Percentiles rank a stretch among this genome's conserved stretches.
These are phyloP conservation scores for Aspergillus melleus DNA, from an alignment of 2,329 filamentous ascomycete species.

Conservation along the genomic window DNA sequence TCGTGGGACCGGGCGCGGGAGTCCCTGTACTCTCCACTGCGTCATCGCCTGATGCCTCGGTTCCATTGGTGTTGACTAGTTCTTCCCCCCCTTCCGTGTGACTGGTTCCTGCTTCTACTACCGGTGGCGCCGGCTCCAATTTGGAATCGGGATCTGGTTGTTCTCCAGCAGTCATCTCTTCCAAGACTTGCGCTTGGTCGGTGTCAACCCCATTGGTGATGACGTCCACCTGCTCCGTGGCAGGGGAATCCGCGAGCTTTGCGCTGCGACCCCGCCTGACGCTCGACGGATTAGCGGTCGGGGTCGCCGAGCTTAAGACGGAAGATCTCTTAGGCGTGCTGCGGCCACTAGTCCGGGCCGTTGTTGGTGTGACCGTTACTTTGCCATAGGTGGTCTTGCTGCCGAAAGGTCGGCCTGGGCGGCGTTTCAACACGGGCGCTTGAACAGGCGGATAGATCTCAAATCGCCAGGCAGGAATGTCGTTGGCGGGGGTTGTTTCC, in stretches of 20 bases:
- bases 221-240: constrained; percentile 22
- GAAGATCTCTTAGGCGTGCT: constrained; percentile 38
- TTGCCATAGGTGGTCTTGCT: constrained; percentile 29
- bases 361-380: constrained; percentile 31
- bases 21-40: constrained; percentile 5
- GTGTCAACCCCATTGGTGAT: constrained; percentile 27
- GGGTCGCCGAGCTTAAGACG: constrained; percentile 30
- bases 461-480: constrained; percentile 44
- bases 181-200: constrained; percentile 10
- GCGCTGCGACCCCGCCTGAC: constrained; percentile 40
- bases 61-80: constrained; percentile 13
- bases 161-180: constrained; percentile 8
- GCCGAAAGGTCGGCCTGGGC: constrained; percentile 40
- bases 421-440: constrained; percentile 35
- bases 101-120: constrained; percentile 14
- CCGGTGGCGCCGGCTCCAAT: constrained; percentile 1
- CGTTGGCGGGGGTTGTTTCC: constrained; percentile 31
- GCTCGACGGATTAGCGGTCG: constrained; percentile 27
- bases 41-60: constrained; percentile 3
- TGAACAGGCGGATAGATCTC: constrained; percentile 46
- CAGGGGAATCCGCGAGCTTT: constrained; percentile 30
- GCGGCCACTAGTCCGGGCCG: constrained; percentile 35
- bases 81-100: constrained; percentile 31
- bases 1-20: constrained; percentile 4
- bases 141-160: constrained; percentile 2